Base-by-base conservation (phyloP, 2,329 filamentous ascomycete species). In the Pseudopithomyces maydicus region DNA sequence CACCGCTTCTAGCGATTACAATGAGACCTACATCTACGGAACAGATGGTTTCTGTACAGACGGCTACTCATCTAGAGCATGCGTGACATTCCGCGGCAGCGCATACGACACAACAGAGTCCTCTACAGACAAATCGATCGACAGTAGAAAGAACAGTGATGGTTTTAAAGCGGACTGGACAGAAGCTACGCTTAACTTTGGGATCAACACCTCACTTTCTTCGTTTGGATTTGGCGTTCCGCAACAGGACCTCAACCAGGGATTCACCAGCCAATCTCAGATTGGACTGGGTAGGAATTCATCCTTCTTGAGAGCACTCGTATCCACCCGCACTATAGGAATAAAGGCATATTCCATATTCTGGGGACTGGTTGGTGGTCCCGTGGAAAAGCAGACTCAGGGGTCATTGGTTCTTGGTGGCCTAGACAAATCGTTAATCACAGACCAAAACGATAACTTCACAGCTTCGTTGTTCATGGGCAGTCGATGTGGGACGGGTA, bases 321-420 rank as follows among this genome's bases (percentile, higher is more conserved):
- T 64, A 41, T 47, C 57, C 14, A 52, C 65, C 4, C 66, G 67
- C 17, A 51, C 63, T 33, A 75, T 75, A 52, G 58, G 61, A 6
- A 68, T 67, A 32, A 66, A 66, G 17, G 66, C 63, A 15, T 75
- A 70, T 61, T 68, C 67, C 22, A 64, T 72, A n/a, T 75, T 72
- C 49, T 76, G 69, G 66, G 74, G 72, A 15, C 56, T 63, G 12
- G 62, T 62, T 20, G 67, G 65, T 35, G 56, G 57, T 49, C 53
- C 57, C 6, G 33, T 55, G n/a, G 65, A 51, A 49, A 49, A 49
- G 50, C 61, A 71, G 53, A 57, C 63, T 32, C 56, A 57, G 17
- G 70, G 70, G 12, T 66, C 57, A 20, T 49, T 75, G 10, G 58
- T 74, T 19, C 55, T 75, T n/a, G 71, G 71, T 36, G 70, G 72